Conservation (phyloP, 2,329 filamentous ascomycete genomes). For the Simplicillium sp. region DNA sequence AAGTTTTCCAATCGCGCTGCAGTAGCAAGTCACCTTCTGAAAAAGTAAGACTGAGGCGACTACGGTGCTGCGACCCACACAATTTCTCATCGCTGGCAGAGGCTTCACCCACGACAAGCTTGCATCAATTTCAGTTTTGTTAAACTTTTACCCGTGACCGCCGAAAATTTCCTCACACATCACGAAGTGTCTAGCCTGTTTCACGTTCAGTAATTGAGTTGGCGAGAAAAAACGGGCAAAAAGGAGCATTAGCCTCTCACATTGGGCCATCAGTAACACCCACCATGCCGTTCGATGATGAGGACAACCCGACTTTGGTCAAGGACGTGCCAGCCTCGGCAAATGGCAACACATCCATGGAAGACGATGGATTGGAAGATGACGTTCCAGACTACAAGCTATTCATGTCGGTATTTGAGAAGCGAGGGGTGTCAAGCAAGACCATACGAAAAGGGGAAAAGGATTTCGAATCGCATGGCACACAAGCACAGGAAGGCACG, state of each 20-base stretch:
- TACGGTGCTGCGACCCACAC: neutral
- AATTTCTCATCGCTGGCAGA: neutral
- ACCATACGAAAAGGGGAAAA: constrained; percentile 90
- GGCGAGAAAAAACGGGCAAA: neutral
- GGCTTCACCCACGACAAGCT: neutral
- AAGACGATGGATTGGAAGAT: constrained; percentile 60
- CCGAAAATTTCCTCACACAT: neutral
- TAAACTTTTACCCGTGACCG: neutral
- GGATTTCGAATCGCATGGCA: constrained; percentile 92
- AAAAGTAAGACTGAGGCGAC: neutral
- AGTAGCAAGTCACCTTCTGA: neutral
- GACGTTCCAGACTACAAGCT: constrained; percentile 83
- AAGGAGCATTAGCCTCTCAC: neutral
- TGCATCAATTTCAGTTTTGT: neutral
- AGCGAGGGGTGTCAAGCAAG: constrained; percentile 42
- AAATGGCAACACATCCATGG: constrained; percentile 12
- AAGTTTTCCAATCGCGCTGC: too few species aligned
- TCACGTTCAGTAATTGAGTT: neutral
- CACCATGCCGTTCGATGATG: constrained; percentile 34
- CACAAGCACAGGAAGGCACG: constrained; percentile 65
- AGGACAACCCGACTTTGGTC: constrained; percentile 25
- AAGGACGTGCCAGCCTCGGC: constrained; percentile 8
- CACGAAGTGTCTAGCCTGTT: neutral
- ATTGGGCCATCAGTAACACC: neutral
- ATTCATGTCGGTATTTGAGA: constrained; percentile 43